phyloP scores from a whole-genome alignment of 139 green algal species.

The Chlorella sorokiniana region DNA sequence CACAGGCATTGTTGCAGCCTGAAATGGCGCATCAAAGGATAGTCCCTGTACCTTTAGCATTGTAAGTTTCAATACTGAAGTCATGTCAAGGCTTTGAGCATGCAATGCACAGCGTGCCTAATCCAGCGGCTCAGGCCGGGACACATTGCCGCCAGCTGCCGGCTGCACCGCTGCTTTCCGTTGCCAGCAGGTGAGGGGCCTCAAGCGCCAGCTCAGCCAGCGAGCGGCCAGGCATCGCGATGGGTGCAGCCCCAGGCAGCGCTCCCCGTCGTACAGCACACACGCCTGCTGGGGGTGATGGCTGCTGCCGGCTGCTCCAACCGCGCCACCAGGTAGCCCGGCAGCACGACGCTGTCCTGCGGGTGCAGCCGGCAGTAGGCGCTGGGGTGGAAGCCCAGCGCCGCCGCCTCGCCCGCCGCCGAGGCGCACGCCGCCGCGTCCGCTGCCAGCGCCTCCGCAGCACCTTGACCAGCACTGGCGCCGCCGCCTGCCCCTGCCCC shows the following conservation, averaged over 20 bases:
- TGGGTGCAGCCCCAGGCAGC: conserved; percentile 66
- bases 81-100: no score
- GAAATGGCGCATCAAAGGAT: no score
- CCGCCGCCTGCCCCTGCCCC: not conserved
- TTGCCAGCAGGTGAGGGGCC: not conserved
- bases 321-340: conserved; percentile 38
- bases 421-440: not conserved
- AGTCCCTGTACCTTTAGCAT: no score
- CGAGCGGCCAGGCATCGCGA: conserved; percentile 48
- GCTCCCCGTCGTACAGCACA: conserved; percentile 78
- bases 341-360: not conserved
- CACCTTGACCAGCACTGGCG: not conserved
- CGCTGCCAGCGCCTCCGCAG: not conserved
- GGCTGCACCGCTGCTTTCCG: not conserved
- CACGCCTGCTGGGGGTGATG: conserved; percentile 76
- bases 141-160: no score
- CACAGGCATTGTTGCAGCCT: no score
- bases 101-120: no score
- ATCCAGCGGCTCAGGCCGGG: no score
- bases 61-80: no score
- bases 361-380: conserved; percentile 26
- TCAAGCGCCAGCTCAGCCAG: conserved; percentile 35
- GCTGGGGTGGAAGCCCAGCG: conserved; percentile 10
- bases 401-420: not conserved
- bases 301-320: conserved; percentile 57